Base-by-base conservation (phyloP, 176 grass and related monocot species). In the Hsuehochloa calcarea region DNA sequence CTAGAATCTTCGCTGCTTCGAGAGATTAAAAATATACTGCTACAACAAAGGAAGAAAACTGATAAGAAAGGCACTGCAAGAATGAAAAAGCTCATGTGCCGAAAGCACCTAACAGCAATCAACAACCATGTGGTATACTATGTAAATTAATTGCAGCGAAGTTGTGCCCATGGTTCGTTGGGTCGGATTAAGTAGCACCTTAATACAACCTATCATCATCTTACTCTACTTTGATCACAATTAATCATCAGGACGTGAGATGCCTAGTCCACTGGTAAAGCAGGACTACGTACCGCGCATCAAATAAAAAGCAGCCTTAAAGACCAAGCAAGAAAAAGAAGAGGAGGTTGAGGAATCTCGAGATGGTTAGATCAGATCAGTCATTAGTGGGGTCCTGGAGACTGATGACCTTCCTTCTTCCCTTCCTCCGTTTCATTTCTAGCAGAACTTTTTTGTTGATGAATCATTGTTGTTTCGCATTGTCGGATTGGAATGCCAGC, bases 251-350 rank as follows among this genome's bases (percentile, higher is more conserved):
- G 3, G 1, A 38, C 8, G 1, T 47, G 51, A 49, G 14, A 38
- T 16, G 74, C 45, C 73, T 40, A 47, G n/a, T 6, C 50, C 7
- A 10, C 1, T 35, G 26, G 2, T 23, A 71, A 55, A 56, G 54
- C 27, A 5, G 49, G 15, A 16, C 44, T 29, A 50, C 61, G n/a
- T 52, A 20, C 41, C 12, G 16, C 12, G 16, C n/a, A 55, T 64
- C 70, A 51, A 70, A 77, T 29, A 39, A 62, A 52, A 29, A 3
- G 10, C 0, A 88, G 63, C 40, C 80, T 74, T 83, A 5, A 7
- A 84, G 13, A 35, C n/a, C 75, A 88, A 68, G 85, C 80, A 83
- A 80, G 22, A 65, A 15, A 60, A 23, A 19, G 3, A 59, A 74
- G 45, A 23, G 3, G 8, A 26, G 39, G 19, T 13, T 4, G 13